phyloP scores from a whole-genome alignment of 441 rosid genomes.

The Monsonia emarginata region DNA sequence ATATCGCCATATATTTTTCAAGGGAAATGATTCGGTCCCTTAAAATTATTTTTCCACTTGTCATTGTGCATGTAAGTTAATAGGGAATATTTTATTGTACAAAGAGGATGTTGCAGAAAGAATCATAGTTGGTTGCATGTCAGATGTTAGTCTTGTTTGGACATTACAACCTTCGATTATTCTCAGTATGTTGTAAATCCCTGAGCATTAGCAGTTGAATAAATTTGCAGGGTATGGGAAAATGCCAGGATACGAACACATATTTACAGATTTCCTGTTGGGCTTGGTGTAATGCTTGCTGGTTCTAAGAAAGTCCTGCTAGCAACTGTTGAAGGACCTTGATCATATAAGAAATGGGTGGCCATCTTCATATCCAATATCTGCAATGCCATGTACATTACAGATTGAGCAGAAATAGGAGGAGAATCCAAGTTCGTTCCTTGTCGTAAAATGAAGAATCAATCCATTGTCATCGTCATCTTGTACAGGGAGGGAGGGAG shows the following conservation, averaged over 20 bases:
- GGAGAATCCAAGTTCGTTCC: too few species aligned
- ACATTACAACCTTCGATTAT: neutral
- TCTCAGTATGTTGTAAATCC: neutral
- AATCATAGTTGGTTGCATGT: neutral
- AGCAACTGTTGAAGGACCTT: neutral
- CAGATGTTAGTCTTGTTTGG: neutral
- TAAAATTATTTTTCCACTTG: too few species aligned
- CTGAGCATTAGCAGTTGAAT: neutral
- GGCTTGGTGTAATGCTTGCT: slow-evolving; percentile 30
- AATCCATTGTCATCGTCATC: too few species aligned
- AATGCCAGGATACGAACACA: slow-evolving; percentile 55
- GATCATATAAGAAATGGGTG: neutral
- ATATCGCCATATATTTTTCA: neutral
- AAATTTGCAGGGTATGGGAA: slow-evolving; percentile 47
- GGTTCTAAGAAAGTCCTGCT: neutral
- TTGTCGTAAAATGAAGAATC: too few species aligned
- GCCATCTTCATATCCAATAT: too few species aligned
- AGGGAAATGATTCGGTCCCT: neutral
- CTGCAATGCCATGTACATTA: too few species aligned
- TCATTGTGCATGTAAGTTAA: too few species aligned
- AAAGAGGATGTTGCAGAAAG: too few species aligned
- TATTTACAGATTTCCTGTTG: slow-evolving; percentile 50
- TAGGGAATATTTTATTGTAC: too few species aligned
- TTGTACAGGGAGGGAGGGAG: too few species aligned
- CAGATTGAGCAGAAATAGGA: too few species aligned